These are phyloP conservation scores for Umbelopsis sp. DNA, from an alignment of 192 early-diverging fungal genomes.

Conservation along the genomic window DNA sequence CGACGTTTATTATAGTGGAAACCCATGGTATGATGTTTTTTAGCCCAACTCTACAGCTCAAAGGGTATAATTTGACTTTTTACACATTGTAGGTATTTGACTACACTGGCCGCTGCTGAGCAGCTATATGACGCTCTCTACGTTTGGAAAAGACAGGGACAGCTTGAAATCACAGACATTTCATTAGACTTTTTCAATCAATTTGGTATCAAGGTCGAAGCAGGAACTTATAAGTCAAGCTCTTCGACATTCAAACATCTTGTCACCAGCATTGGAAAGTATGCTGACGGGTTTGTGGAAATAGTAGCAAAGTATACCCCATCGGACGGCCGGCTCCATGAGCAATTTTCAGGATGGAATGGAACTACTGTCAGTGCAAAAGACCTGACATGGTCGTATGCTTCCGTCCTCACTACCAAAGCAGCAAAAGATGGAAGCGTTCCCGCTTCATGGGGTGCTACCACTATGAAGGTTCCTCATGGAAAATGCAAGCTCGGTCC, in stretches of 20 bases:
- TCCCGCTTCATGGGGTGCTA: constrained; percentile 15
- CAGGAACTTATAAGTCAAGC: constrained; percentile 2
- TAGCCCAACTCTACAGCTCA: no score
- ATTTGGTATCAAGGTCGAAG: neutral
- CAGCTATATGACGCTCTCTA: constrained; percentile 11
- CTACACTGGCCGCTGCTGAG: constrained; percentile 12
- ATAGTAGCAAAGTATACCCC: constrained; percentile 6
- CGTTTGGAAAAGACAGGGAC: constrained; percentile 12
- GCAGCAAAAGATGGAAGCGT: neutral
- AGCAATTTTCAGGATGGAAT: constrained; percentile 18
- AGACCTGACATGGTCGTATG: constrained; percentile 18
- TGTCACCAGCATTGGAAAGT: neutral
- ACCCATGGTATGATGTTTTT: neutral
- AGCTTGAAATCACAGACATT: neutral
- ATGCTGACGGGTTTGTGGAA: constrained; percentile 11
- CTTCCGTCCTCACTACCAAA: neutral
- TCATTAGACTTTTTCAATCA: constrained; percentile 6
- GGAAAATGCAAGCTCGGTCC: neutral
- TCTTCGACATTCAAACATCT: constrained; percentile 12
- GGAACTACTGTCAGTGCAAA: constrained; percentile 10
- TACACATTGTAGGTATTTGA: neutral
- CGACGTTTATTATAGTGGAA: neutral
- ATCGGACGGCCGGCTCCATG: neutral
- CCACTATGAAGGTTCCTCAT: neutral
- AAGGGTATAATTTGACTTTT: no score